Evolutionary conservation across 2,329 filamentous ascomycete genomes (phyloP), one percentile per base, ranked within the genome.

Genomic region (Botryotinia calthae): DNA sequence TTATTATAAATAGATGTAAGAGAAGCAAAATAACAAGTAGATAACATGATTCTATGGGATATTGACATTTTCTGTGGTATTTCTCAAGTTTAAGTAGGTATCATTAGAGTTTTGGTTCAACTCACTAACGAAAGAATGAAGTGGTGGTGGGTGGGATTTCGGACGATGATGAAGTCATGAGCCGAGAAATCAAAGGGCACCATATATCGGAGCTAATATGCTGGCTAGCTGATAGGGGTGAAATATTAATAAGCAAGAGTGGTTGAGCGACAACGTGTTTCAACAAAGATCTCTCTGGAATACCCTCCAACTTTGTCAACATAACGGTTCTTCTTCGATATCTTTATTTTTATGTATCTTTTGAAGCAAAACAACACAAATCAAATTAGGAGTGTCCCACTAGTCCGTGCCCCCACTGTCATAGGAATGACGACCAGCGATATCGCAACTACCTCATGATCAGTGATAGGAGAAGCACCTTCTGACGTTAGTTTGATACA

Each of bases 101-200:
- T 20, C 9, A 37, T 42, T 22, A 44, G 10, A 44, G 61, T 25
- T 59, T 61, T 25, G 9, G 37, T 22, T 63, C 40, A 8, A 22
- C n/a, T 64, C 58, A 28, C 51, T 28, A 56, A 16, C n/a, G 7
- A 28, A 28, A 42, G 61, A 42, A 42, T 31, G 56, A 59, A 59
- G 37, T 63, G 61, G 37, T 58, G 56, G 42, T 44, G 42, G 42
- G 16, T 56, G 31, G 25, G n/a, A 12, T 46, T 31, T 64, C 28
- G 61, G 46, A 64, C 16, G n/a, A 28, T 64, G 40, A 64, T 25
- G 61, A 64, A 64, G 61, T 64, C 61, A 64, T 64, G 40, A 64
- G 40, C 40, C 61, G 61, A 64, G 61, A 31, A 46, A 64, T 18
- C 16, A 46, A 46, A 64, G n/a, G n/a, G 40, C 61, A 46, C 6